These are phyloP conservation scores for Hansenula anomala DNA, from an alignment of 1,139 yeast genomes.

Conservation along the genomic window DNA sequence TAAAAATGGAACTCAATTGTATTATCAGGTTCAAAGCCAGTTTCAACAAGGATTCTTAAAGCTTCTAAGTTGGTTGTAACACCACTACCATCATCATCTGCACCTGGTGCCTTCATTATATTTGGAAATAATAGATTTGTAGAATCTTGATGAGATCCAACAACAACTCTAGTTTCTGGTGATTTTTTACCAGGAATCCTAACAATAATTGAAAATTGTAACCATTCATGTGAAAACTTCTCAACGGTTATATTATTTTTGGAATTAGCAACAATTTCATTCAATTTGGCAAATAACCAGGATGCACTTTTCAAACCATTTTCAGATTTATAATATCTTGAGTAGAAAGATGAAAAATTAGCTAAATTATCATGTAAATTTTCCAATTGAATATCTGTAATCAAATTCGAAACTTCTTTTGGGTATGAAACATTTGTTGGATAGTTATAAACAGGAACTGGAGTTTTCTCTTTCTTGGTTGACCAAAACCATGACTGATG, in stretches of 20 bases:
- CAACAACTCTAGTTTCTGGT: conserved; percentile 52
- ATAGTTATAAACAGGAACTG: conserved; percentile 43
- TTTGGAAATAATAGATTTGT: conserved; percentile 71
- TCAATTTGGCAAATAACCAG: conserved; percentile 58
- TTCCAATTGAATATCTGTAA: conserved; percentile 33
- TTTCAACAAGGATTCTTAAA: conserved; percentile 51
- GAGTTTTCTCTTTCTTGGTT: conserved; percentile 30
- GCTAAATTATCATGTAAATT: conserved; percentile 52
- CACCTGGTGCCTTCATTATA: conserved; percentile 80
- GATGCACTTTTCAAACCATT: conserved; percentile 67
- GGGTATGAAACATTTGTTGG: conserved; percentile 43
- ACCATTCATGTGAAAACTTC: conserved; percentile 49
- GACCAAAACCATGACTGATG: conserved; percentile 31
- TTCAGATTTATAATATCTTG: conserved; percentile 76
- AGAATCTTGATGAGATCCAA: conserved; percentile 92
- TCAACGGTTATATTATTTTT: conserved; percentile 29
- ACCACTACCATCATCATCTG: conserved; percentile 94
- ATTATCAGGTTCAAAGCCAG: conserved; percentile 54
- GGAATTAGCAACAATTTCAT: conserved; percentile 32
- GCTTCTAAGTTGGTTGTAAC: conserved; percentile 76
- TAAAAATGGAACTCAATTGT: conserved; percentile 91
- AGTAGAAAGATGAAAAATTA: conserved; percentile 62
- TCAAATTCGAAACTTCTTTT: conserved; percentile 37
- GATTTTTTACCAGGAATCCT: conserved; percentile 31
- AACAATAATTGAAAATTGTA: conserved; percentile 53